These are phyloP conservation scores for Alternaria gaisen DNA, from an alignment of 2,329 filamentous ascomycete genomes.

Conservation along the genomic window DNA sequence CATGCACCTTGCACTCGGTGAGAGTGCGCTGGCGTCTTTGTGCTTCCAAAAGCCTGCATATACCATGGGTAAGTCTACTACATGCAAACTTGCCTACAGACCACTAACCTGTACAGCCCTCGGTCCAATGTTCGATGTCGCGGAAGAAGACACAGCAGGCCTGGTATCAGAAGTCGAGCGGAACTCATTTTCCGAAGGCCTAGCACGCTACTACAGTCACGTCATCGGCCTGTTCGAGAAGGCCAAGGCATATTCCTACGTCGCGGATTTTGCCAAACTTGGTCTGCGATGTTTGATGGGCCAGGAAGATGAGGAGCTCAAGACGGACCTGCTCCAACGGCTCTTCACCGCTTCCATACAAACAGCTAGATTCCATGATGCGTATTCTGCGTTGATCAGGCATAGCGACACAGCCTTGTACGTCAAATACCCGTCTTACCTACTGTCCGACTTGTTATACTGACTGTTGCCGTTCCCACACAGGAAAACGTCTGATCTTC, in stretches of 20 bases:
- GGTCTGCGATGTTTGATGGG: slow-evolving; percentile 60
- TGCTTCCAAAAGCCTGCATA: slow-evolving; percentile 86
- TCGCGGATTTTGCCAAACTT: slow-evolving; percentile 82
- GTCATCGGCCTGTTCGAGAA: slow-evolving; percentile 83
- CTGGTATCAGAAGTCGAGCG: slow-evolving; percentile 81
- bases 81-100: not conserved
- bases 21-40: slow-evolving; percentile 75
- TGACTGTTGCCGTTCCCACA: slow-evolving; percentile 16
- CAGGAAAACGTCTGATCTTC: slow-evolving; percentile 73
- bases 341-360: slow-evolving; percentile 84
- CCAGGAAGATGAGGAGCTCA: slow-evolving; percentile 44
- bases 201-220: slow-evolving; percentile 87
- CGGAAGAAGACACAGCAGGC: slow-evolving; percentile 54
- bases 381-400: slow-evolving; percentile 79
- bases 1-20: slow-evolving; percentile 75
- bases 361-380: slow-evolving; percentile 80
- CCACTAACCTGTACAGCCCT: slow-evolving; percentile 40
- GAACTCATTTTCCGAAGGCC: slow-evolving; percentile 72
- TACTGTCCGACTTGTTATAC: not conserved
- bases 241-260: slow-evolving; percentile 77
- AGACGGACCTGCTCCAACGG: slow-evolving; percentile 71
- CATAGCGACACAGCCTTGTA: slow-evolving; percentile 74
- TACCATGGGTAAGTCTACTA: slow-evolving; percentile 72
- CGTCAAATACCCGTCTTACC: slow-evolving; percentile 19
- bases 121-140: slow-evolving; percentile 46